Base-by-base conservation (phyloP, 192 early-diverging fungal species). In the Phlyctochytrium planicorne region DNA sequence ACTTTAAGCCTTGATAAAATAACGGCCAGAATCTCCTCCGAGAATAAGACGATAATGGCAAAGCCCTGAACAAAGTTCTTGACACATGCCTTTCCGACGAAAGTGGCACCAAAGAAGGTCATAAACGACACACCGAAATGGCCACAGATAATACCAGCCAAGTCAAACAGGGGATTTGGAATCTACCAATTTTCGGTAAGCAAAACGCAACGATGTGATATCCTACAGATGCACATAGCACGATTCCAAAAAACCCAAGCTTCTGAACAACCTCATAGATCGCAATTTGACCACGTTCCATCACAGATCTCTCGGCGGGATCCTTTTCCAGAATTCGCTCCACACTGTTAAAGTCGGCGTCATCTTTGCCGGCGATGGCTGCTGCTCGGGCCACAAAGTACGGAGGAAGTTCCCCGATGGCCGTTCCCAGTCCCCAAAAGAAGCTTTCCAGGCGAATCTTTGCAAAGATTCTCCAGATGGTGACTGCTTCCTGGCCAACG, bases 161-260 rank as follows among this genome's bases (percentile, higher is more conserved):
- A 82, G 67, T 98, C 96, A 77, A 98, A 98, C 47, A 98, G 77
- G 16, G 94, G 94, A 62, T 98, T 98, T n/a, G 96, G 96, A 63
- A 97, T 92, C 78, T 91, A 72, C 14, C 29, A 6, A 70, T 14
- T 77, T 14, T 24, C 12, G 16, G 2, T 52, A 30, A 3, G 74
- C 4, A 10, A 17, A 69, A 65, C 33, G 24, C 20, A 50, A 35
- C 50, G 14, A n/a, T 63, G 33, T n/a, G n/a, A n/a, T n/a, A n/a
- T n/a, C 27, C 47, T 79, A 91, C 90, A 24, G 93, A 94, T 25
- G 96, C 96, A 77, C 89, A 93, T 2, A 95, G 63, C 30, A 98
- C 82, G 30, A 98, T 98, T 50, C 94, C 96, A 60, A 86, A 84
- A 70, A 98, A 98, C 0, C 94, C 96, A 23, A 93, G 77, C 2